Evolutionary conservation across 1,139 yeast genomes (phyloP).

Genomic region (Zhuliangozyma parablackwelliae): DNA sequence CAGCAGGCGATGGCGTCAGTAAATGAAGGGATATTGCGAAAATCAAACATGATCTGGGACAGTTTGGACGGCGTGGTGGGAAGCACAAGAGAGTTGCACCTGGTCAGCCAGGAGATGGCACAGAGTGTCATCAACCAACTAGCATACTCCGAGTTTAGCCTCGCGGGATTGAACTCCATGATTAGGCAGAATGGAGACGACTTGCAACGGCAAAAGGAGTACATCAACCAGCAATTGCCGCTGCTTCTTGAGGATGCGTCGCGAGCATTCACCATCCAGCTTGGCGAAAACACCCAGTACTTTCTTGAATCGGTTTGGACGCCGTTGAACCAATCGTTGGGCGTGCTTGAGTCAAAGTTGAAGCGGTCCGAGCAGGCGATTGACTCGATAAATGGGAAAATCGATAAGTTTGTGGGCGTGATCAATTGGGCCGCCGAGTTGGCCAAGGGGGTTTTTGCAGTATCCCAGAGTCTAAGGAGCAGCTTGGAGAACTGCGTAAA

Average conservation of each 20-base stretch:
- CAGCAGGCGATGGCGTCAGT: conserved; percentile 2
- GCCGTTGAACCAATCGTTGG: conserved; percentile 7
- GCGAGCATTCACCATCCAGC: background rate
- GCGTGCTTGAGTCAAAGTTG: conserved; percentile 9
- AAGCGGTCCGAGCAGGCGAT: conserved; percentile 9
- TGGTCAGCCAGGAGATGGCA: background rate
- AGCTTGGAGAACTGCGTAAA: no score
- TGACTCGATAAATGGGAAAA: conserved; percentile 6
- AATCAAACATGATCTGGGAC: background rate
- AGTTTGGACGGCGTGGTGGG: background rate
- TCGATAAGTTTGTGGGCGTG: background rate
- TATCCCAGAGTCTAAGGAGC: no score
- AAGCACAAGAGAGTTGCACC: background rate
- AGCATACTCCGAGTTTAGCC: conserved; percentile 2
- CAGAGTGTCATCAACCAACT: background rate
- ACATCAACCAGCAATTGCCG: conserved; percentile 1
- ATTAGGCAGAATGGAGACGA: conserved; percentile 1
- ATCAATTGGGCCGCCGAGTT: no score
- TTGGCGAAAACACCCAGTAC: conserved; percentile 3
- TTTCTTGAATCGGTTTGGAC: conserved; percentile 4
- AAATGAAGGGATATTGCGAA: background rate
- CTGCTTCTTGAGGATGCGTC: conserved; percentile 1
- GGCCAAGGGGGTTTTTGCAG: no score
- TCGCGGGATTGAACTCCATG: background rate
- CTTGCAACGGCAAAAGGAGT: background rate